A percentile compares a stretch with the other conserved stretches of the same genome.
Evolutionary conservation across 176 grass and related monocot genomes (phyloP).

Genomic region (Miscanthus lutarioriparius): DNA sequence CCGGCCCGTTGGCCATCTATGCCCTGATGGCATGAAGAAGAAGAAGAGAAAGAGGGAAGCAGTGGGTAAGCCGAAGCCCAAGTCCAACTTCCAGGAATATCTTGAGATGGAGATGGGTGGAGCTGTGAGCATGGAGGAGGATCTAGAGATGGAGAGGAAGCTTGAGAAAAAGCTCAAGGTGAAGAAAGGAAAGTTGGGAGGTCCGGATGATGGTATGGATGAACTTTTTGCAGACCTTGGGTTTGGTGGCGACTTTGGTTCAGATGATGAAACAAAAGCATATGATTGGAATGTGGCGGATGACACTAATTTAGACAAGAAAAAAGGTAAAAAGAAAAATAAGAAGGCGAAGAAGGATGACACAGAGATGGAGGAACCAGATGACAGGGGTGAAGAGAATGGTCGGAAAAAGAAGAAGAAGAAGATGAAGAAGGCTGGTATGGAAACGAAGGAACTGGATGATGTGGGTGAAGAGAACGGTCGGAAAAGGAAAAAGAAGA

Average conservation of each 20-base stretch:
- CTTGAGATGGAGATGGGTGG: constrained; percentile 68
- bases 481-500: constrained; percentile 25
- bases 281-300: constrained; percentile 19
- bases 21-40: background rate
- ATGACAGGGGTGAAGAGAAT: constrained; percentile 5
- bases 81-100: constrained; percentile 73
- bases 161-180: constrained; percentile 87
- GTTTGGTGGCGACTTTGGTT: constrained; percentile 39
- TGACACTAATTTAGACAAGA: constrained; percentile 34
- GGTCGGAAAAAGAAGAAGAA: constrained; percentile 23
- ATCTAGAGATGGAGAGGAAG: constrained; percentile 70
- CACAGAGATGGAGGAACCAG: background rate
- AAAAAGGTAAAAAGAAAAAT: constrained; percentile 47
- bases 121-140: constrained; percentile 51
- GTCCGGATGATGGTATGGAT: constrained; percentile 74
- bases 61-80: constrained; percentile 46
- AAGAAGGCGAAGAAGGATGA: constrained; percentile 48
- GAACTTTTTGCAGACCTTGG: constrained; percentile 54
- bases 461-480: constrained; percentile 10
- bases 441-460: constrained; percentile 14
- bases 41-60: constrained; percentile 42
- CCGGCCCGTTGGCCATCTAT: no score
- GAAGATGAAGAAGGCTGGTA: constrained; percentile 33
- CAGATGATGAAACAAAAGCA: constrained; percentile 29
- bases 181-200: constrained; percentile 76